phyloP scores from a whole-genome alignment of 1,284 basidiomycete species.

The Sanghuangporus weigelae region DNA sequence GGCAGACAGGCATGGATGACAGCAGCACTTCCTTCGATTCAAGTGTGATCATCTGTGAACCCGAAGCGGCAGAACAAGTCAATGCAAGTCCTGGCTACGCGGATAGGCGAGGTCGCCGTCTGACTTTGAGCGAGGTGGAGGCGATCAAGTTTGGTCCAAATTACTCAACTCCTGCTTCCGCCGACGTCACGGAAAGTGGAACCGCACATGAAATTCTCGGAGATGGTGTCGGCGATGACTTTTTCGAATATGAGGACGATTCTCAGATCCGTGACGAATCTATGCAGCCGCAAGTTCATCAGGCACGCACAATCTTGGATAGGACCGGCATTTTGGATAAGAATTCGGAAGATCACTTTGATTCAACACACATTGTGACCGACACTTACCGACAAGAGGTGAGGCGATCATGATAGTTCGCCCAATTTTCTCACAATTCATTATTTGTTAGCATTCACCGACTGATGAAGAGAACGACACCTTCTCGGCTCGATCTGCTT shows the following conservation, averaged over 20 bases:
- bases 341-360: background rate
- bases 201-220: background rate
- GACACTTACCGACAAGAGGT: background rate
- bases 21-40: background rate
- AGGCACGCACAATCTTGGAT: background rate
- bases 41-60: background rate
- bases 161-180: background rate
- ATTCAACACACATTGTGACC: background rate
- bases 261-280: background rate
- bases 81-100: constrained; percentile 1
- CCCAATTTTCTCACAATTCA: background rate
- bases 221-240: background rate
- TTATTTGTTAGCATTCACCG: background rate
- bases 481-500: background rate
- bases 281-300: background rate
- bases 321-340: background rate
- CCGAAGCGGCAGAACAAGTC: background rate
- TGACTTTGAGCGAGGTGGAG: constrained; percentile 16
- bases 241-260: background rate
- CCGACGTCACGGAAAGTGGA: background rate
- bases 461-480: background rate
- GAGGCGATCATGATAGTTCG: background rate
- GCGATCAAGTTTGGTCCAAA: constrained; percentile 14
- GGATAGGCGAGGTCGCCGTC: constrained; percentile 10
- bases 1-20: background rate